Percentiles rank a stretch among this genome's conserved stretches.
phyloP scores from a whole-genome alignment of 1,284 basidiomycete species.

The Cutaneotrichosporon daszewskae region DNA sequence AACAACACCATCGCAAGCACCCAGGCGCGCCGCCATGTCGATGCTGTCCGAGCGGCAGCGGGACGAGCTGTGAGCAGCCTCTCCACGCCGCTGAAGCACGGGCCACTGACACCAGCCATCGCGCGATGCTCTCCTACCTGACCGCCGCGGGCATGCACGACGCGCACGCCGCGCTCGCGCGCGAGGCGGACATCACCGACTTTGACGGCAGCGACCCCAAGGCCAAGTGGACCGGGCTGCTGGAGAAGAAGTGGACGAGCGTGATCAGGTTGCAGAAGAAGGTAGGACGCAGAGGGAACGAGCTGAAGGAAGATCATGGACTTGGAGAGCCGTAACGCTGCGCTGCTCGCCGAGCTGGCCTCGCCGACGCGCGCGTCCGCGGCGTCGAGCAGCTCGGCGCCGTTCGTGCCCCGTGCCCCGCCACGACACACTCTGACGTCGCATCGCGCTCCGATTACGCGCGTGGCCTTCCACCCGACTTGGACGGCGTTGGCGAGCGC shows the following conservation, averaged over 20 bases:
- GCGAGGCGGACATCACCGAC: slow-evolving; percentile 56
- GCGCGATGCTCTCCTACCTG: slow-evolving; percentile 78
- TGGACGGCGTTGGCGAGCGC: slow-evolving; percentile 78
- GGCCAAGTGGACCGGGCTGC: slow-evolving; percentile 70
- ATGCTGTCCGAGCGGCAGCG: slow-evolving; percentile 68
- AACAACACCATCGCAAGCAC: neutral
- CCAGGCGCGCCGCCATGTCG: slow-evolving; percentile 28
- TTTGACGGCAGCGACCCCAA: slow-evolving; percentile 71
- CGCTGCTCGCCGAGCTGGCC: slow-evolving; percentile 67
- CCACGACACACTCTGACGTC: slow-evolving; percentile 72
- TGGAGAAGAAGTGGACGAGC: slow-evolving; percentile 94
- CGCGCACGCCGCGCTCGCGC: slow-evolving; percentile 61
- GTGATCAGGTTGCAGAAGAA: slow-evolving; percentile 90
- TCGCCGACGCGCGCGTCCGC: slow-evolving; percentile 44
- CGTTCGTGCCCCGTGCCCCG: slow-evolving; percentile 74
- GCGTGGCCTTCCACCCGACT: slow-evolving; percentile 78
- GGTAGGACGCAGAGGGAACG: slow-evolving; percentile 49
- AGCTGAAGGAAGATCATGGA: slow-evolving; percentile 68
- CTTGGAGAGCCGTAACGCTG: slow-evolving; percentile 69
- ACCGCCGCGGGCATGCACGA: slow-evolving; percentile 60
- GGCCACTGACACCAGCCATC: slow-evolving; percentile 56
- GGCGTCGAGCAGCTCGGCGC: slow-evolving; percentile 56
- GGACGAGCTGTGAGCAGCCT: slow-evolving; percentile 71
- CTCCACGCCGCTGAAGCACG: too few species aligned
- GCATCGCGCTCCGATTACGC: slow-evolving; percentile 69